Evolutionary conservation across 495 filamentous ascomycete genomes (phyloP), one percentile per base, ranked within the genome.

Genomic region (Tricharina praecox): DNA sequence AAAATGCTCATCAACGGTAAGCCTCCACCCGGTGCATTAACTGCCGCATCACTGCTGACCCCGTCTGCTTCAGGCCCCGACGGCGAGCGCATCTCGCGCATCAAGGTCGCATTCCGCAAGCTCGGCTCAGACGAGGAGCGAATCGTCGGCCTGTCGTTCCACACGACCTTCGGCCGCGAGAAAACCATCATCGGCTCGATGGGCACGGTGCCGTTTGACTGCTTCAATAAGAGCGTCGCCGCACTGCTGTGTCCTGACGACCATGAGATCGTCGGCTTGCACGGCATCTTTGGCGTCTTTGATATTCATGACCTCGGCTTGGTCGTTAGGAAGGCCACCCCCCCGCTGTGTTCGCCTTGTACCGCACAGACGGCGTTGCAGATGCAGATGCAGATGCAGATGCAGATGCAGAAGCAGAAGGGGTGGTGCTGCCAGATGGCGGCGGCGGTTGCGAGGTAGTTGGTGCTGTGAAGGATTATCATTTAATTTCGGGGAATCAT

Each of bases 291-390:
- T 21, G 47, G 51, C 16, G 51, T 60, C 15, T 49, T 45, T 36
- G 48, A 50, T 47, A 57, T 58, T 37, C 54, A 58, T 23, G 54
- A 58, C 36, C 47, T 58, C 38, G 55, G 55, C 20, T 56, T 58
- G 30, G 40, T 57, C 16, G 20, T 58, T 18, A 4, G 36, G 21
- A 24, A 53, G 43, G 30, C 33, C 18, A n/a, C n/a, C n/a, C n/a
- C n/a, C n/a, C n/a, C n/a, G n/a, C n/a, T n/a, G n/a, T n/a, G n/a
- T n/a, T n/a, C n/a, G n/a, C n/a, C n/a, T n/a, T n/a, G n/a, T n/a
- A n/a, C n/a, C n/a, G n/a, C n/a, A n/a, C n/a, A n/a, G n/a, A n/a
- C n/a, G n/a, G n/a, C n/a, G n/a, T n/a, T n/a, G n/a, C n/a, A n/a
- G n/a, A n/a, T n/a, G n/a, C n/a, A n/a, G n/a, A n/a, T n/a, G n/a